Evolutionary conservation across 2,329 filamentous ascomycete genomes (phyloP).

Genomic region (Didymella pomorum): DNA sequence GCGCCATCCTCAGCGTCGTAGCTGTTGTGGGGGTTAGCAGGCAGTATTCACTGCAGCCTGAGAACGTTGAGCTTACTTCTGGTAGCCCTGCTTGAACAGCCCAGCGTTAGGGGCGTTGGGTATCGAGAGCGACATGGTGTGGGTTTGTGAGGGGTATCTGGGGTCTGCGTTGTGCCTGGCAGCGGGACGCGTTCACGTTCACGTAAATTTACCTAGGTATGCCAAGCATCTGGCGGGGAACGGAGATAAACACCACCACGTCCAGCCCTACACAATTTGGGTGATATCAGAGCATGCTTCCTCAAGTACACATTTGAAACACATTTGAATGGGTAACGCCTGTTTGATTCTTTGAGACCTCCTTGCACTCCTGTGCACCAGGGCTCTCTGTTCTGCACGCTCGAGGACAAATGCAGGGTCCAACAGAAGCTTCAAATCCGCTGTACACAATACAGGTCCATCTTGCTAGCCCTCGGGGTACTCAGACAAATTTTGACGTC

Average conservation of each 20-base stretch:
- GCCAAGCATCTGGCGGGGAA: constrained; percentile 11
- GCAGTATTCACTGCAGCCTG: constrained; percentile 1
- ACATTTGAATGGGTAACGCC: too few relatives aligned
- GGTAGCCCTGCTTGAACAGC: constrained; percentile 96
- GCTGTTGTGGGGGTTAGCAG: constrained; percentile 63
- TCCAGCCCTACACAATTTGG: neutral
- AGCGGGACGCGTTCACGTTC: constrained; percentile 41
- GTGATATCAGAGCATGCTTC: neutral
- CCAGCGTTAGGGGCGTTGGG: constrained; percentile 91
- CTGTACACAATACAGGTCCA: neutral
- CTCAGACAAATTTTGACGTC: neutral
- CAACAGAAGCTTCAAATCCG: neutral
- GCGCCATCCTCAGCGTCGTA: constrained; percentile 99
- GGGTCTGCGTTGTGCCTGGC: constrained; percentile 40
- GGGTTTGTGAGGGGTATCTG: constrained; percentile 41
- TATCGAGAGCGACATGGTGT: constrained; percentile 91
- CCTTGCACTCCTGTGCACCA: neutral
- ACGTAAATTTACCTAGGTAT: constrained; percentile 19
- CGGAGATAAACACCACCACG: neutral
- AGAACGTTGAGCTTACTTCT: constrained; percentile 70
- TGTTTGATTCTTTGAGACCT: neutral
- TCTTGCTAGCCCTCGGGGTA: neutral
- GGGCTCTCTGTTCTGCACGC: neutral
- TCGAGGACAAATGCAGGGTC: neutral
- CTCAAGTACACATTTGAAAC: too few relatives aligned